Evolutionary conservation across 1,284 basidiomycete species (phyloP).

Genomic region (Ceratobasidium sp.): DNA sequence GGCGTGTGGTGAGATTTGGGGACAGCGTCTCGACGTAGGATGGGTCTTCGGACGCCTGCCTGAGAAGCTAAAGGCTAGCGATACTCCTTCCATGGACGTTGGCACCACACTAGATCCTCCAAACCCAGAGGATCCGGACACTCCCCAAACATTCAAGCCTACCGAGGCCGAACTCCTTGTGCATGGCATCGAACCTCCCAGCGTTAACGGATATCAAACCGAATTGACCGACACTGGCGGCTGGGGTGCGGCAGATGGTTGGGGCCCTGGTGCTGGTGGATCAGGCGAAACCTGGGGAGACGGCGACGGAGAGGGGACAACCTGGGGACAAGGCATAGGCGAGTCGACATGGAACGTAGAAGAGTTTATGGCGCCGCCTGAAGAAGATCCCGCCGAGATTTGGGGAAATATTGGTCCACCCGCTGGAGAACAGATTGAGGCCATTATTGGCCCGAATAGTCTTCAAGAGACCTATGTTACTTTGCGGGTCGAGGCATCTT

Average conservation of each 20-base stretch:
- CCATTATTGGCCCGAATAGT: constrained; percentile 34
- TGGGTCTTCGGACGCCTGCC: constrained; percentile 36
- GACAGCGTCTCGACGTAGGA: constrained; percentile 22
- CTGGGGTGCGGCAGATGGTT: background rate
- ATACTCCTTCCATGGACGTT: background rate
- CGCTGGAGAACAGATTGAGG: constrained; percentile 27
- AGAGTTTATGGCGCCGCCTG: constrained; percentile 28
- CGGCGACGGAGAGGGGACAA: background rate
- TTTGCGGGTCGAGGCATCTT: constrained; percentile 36
- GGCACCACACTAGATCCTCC: background rate
- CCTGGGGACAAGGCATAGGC: background rate
- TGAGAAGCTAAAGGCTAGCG: background rate
- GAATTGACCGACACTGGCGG: constrained; percentile 19
- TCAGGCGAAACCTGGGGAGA: constrained; percentile 5
- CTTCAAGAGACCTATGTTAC: constrained; percentile 41
- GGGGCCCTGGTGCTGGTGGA: constrained; percentile 5
- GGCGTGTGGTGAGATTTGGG: constrained; percentile 39
- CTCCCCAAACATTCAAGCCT: background rate
- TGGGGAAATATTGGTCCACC: constrained; percentile 39
- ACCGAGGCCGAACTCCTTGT: constrained; percentile 35
- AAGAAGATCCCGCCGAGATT: constrained; percentile 19
- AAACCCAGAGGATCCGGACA: background rate
- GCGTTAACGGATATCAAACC: constrained; percentile 37
- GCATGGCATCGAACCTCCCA: constrained; percentile 37
- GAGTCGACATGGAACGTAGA: constrained; percentile 29